Percentiles rank a stretch among this genome's conserved stretches.
Evolutionary conservation across 2,329 filamentous ascomycete genomes (phyloP).

Genomic region (Botrytis paeoniae): DNA sequence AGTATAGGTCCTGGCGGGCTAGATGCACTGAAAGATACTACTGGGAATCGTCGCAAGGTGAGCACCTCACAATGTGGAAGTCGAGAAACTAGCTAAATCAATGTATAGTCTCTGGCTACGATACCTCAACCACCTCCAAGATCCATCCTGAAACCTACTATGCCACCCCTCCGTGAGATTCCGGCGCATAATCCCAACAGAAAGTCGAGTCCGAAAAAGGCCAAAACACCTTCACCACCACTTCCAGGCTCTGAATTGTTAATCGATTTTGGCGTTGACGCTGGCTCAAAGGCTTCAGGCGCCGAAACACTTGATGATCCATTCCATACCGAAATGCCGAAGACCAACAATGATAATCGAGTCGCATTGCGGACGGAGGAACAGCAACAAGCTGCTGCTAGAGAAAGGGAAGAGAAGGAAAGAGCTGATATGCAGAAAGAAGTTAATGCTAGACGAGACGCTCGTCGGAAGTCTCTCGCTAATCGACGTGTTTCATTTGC

Average conservation of each 20-base stretch:
- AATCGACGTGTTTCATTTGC: conserved; percentile 95
- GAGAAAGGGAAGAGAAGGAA: conserved; percentile 67
- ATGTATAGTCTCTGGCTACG: conserved; percentile 33
- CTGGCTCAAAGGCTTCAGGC: conserved; percentile 32
- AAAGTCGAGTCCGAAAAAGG: conserved; percentile 34
- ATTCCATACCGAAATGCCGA: conserved; percentile 44
- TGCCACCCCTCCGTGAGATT: conserved; percentile 64
- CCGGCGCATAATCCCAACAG: conserved; percentile 48
- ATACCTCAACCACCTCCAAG: conserved; percentile 47
- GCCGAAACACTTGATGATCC: conserved; percentile 46
- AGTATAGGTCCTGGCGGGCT: conserved; percentile 91
- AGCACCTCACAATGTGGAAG: conserved; percentile 33
- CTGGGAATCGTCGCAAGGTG: conserved; percentile 79
- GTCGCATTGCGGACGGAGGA: conserved; percentile 67
- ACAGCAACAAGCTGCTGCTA: conserved; percentile 65
- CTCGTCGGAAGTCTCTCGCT: conserved; percentile 85
- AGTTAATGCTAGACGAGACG: conserved; percentile 72
- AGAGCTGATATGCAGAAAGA: conserved; percentile 57
- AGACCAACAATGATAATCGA: conserved; percentile 44
- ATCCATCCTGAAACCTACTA: conserved; percentile 79
- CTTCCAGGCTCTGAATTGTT: conserved; percentile 27
- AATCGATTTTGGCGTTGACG: conserved; percentile 34
- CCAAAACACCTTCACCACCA: conserved; percentile 28
- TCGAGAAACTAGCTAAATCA: conserved; percentile 19
- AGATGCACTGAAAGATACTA: conserved; percentile 72